A percentile compares a stretch with the other conserved stretches of the same genome.
Conservation (phyloP, 192 early-diverging fungal genomes). For the Backusella psychrophila region DNA sequence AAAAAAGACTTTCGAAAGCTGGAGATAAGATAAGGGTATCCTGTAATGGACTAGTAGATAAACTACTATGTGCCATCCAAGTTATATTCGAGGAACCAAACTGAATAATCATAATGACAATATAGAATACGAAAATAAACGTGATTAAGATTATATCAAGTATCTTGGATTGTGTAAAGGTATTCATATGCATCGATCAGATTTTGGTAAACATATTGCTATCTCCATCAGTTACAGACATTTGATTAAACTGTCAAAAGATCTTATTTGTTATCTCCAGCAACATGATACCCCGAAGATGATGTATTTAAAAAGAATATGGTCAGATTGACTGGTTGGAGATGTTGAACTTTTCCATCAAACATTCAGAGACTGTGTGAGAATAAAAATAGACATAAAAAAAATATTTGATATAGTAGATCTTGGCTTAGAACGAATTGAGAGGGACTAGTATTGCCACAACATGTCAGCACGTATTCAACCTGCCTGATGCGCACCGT, state of each 20-base stretch:
- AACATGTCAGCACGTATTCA: slow-evolving; percentile 90
- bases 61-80: slow-evolving; percentile 92
- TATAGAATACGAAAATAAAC: slow-evolving; percentile 83
- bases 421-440: slow-evolving; percentile 85
- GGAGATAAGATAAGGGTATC: slow-evolving; percentile 90
- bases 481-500: slow-evolving; percentile 73
- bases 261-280: slow-evolving; percentile 69
- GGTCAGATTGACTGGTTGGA: no score
- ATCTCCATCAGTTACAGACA: background rate
- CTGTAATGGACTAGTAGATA: slow-evolving; percentile 82
- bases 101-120: slow-evolving; percentile 92
- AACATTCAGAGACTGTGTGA: slow-evolving; percentile 79
- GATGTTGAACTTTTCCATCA: slow-evolving; percentile 66
- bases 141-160: slow-evolving; percentile 92
- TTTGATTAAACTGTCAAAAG: slow-evolving; percentile 53
- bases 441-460: slow-evolving; percentile 92
- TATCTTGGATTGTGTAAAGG: slow-evolving; percentile 96
- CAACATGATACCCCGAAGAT: slow-evolving; percentile 78
- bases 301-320: no score
- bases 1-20: slow-evolving; percentile 94
- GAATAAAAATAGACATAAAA: background rate
- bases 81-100: slow-evolving; percentile 95
- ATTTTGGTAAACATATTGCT: slow-evolving; percentile 54
- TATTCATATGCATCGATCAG: slow-evolving; percentile 90
- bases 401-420: slow-evolving; percentile 12